Evolutionary conservation across 1,139 yeast species (phyloP), one percentile per base, ranked within the genome.

Genomic region (Saccharomycopsis crataegensis): DNA sequence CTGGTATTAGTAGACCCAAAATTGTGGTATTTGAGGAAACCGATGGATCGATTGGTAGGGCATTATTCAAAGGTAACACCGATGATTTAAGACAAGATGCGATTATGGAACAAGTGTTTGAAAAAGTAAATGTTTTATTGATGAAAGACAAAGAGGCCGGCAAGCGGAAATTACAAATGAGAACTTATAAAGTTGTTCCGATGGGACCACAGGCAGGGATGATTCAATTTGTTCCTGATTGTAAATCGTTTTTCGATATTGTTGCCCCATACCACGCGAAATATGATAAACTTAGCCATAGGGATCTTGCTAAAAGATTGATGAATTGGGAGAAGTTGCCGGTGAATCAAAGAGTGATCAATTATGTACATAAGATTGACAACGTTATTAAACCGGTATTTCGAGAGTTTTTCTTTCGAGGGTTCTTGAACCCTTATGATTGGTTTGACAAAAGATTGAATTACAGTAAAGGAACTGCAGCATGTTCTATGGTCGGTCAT

Each of bases 61-160:
- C 84, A 64, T 70, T 93, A 22, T 72, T 90, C 60, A 94, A 94
- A 64, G 87, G 89, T 34, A 91, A 96, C 4, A 78, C 88, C 6
- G 99, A 94, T 68, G 99, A 94, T 67, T 70, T 93, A 54, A 73
- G 99, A 54, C 99, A 94, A 67, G 99, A 94, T 68, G 87, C 96
- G 0, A 88, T 93, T 58, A 94, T 94, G 99, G 96, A 91, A 65
- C 99, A 93, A 65, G 98, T 93, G 1, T 94, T 94, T 67, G 85
- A 77, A 33, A 88, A 90, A 64, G 96, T 90, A 17, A 89, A 91
- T 63, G 70, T 73, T n/a, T 77, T 91, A 46, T 76, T 93, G 57
- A 67, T 62, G 14, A 73, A 72, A 40, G 82, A 86, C 62, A 73
- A 76, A 51, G 79, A 78, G 46, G 76, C 95, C 0, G 66, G 82